Base-by-base conservation (phyloP, 768 basidiomycete genomes). In the Psilocybe azurescens region DNA sequence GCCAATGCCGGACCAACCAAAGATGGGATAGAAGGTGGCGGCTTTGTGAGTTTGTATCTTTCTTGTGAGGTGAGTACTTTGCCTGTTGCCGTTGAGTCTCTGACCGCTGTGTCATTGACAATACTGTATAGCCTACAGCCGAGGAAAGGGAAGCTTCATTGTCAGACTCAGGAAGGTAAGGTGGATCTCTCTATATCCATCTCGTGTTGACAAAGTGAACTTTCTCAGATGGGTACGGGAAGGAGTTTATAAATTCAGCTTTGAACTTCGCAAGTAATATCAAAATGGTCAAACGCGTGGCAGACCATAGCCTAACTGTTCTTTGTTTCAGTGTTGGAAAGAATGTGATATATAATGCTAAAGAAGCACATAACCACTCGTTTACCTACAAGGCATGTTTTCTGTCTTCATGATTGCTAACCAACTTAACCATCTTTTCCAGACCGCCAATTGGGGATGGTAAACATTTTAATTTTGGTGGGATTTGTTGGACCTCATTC, bases 371-470 rank as follows among this genome's bases (percentile, higher is more conserved):
- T 33, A 90, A 94, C 62, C 93, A 94, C 70, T 85, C 89, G 0
- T 94, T 95, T 64, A 90, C 90, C 10, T 86, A 83, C 72, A 89
- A 91, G 66, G 80, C 73, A 32, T 32, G 64, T 51, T 18, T 39
- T n/a, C 10, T 38, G 8, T 53, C 52, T 10, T 56, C 18, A 59
- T 16, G 30, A 32, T 58, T 16, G 24, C 3, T 4, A 32, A 32
- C 24, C 53, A 11, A 47, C n/a, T n/a, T 44, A 28, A 47, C 60
- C 39, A 32, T 56, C n/a, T 38, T 39, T 13, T 20, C 8, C 53
- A 91, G 89, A 89, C 92, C 11, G 89, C 90, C 30, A 94, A 94
- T 68, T 94, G 92, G 93, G 92, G 91, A 73, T 95, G 93, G 91
- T 90, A 83, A 39, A 13, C 46, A 24, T 3, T n/a, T 51, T 41